A percentile compares a stretch with the other conserved stretches of the same genome.
Conservation (phyloP, 1,139 yeast species). For the Magnusiomyces paraingens region DNA sequence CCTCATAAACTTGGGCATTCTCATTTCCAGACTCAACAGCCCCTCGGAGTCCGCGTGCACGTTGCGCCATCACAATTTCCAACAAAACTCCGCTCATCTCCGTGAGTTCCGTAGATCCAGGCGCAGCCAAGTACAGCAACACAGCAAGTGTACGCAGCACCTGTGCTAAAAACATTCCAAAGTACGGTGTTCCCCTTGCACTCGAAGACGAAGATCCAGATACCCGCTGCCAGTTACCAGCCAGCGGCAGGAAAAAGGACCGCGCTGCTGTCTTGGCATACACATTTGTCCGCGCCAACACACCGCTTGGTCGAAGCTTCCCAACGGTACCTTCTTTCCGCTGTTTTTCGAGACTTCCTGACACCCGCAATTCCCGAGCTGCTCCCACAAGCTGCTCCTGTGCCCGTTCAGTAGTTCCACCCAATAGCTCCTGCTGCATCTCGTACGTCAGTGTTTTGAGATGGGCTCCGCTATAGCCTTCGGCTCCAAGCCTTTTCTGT, state of each 20-base stretch:
- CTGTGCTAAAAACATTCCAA: constrained; percentile 51
- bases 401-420: constrained; percentile 39
- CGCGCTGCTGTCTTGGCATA: constrained; percentile 45
- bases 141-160: constrained; percentile 53
- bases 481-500: neutral
- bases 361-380: constrained; percentile 48
- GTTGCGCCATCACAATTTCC: constrained; percentile 30
- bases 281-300: constrained; percentile 23
- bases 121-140: constrained; percentile 52
- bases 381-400: constrained; percentile 38
- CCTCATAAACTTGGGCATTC: neutral
- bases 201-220: constrained; percentile 20
- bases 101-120: constrained; percentile 42
- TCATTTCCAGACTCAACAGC: too few relatives aligned
- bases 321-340: constrained; percentile 15
- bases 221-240: constrained; percentile 48
- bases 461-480: neutral
- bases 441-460: constrained; percentile 1
- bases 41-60: neutral
- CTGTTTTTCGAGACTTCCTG: constrained; percentile 36
- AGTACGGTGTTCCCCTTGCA: constrained; percentile 44
- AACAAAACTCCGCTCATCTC: constrained; percentile 57
- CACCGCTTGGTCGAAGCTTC: constrained; percentile 14
- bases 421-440: constrained; percentile 25
- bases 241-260: constrained; percentile 50